Evolutionary conservation across 2,329 filamentous ascomycete genomes (phyloP).

Genomic region (Trichoderma brevicompactum): DNA sequence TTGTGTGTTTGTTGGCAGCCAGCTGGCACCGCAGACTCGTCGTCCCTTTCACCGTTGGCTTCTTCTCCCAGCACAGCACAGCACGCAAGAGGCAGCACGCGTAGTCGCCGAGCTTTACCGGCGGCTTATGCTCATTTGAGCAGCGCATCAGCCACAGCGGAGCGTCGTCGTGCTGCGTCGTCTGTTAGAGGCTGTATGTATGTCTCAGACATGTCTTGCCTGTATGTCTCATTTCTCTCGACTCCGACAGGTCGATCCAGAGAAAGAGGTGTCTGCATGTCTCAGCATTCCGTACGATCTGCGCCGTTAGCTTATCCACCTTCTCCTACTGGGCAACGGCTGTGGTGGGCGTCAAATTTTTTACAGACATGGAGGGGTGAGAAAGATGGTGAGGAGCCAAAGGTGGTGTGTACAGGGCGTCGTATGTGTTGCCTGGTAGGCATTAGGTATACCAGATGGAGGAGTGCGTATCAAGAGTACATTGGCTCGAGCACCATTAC

Average conservation of each 20-base stretch:
- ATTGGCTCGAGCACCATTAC: neutral
- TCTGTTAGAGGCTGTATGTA: slow-evolving; percentile 33
- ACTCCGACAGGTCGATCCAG: slow-evolving; percentile 45
- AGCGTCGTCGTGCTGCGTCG: slow-evolving; percentile 28
- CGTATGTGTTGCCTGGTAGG: slow-evolving; percentile 8
- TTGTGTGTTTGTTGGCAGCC: slow-evolving; percentile 1
- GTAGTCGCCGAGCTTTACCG: slow-evolving; percentile 14
- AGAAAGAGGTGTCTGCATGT: slow-evolving; percentile 36
- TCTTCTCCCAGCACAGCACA: neutral
- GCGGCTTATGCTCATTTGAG: slow-evolving; percentile 24
- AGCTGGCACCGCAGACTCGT: neutral
- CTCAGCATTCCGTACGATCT: slow-evolving; percentile 31
- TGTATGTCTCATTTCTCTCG: slow-evolving; percentile 44
- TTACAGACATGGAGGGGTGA: slow-evolving; percentile 13
- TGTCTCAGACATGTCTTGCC: slow-evolving; percentile 43
- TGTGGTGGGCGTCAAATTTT: slow-evolving; percentile 23
- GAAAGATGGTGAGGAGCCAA: neutral
- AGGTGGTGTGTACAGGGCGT: slow-evolving; percentile 1
- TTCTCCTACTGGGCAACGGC: slow-evolving; percentile 14
- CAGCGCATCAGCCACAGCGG: slow-evolving; percentile 20
- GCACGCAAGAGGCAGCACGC: slow-evolving; percentile 4
- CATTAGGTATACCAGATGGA: too few relatives aligned
- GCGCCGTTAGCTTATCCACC: slow-evolving; percentile 24
- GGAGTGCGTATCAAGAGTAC: neutral
- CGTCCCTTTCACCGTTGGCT: neutral